Evolutionary conservation across 129 eudicot genomes (phyloP), one percentile per base, ranked within the genome.

Genomic region (Tagetes erecta): DNA sequence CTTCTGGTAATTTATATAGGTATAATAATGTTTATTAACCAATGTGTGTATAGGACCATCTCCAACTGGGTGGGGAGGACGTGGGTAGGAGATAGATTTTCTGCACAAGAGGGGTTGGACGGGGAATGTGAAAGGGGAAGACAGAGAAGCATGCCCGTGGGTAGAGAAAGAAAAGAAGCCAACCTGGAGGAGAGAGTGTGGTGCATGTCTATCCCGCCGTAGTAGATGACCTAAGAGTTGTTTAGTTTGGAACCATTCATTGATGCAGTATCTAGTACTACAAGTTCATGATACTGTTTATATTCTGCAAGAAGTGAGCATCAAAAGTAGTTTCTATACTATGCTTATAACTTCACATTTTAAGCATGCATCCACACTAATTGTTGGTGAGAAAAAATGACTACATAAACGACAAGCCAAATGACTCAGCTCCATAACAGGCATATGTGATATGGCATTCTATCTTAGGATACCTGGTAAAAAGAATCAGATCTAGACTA

Each of bases 241-340:
- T 71, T 52, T 53, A 31, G 64, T 37, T 53, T 53, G 5, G 35
- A 4, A 34, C 53, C 39, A 34, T 3, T 1, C 13, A 47, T 67
- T 37, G 2, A 74, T 45, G 14, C 68, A 67, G 67, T 51, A 75
- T 75, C 63, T 44, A 35, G 63, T 13, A 35, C 49, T 72, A 57
- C 40, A 56, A 42, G 56, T 44, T 72, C 42, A 55, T 37, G 9
- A 37, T 53, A 53, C 31, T 3, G 76, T 53, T 1, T n/a, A 38
- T 55, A 70, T 70, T 52, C 35, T 36, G 5, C 34, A 49, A 11
- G n/a, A 60, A 53, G 58, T 52, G 40, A 34, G 14, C 14, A 38
- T 3, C 38, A 9, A 13, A 70, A 8, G 14, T 41, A 20, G 14
- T 41, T 40, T n/a, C 45, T 41, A 66, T 8, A 34, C 6, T 34